Evolutionary conservation across 2,329 filamentous ascomycete genomes (phyloP).

Genomic region (Pseudogymnoascus sp.): DNA sequence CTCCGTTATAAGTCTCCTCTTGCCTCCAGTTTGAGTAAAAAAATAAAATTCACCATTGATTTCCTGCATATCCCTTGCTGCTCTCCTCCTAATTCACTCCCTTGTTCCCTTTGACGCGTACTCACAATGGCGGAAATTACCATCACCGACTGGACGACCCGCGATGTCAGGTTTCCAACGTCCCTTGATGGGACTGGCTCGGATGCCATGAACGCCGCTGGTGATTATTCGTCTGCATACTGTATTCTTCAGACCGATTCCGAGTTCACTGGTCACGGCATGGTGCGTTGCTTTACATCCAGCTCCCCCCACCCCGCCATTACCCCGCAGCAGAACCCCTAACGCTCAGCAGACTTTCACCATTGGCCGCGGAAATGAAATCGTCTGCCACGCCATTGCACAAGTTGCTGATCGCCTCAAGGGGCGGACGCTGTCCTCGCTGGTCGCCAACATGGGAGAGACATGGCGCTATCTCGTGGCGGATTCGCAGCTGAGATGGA

Average conservation of each 20-base stretch:
- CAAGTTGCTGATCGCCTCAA: slow-evolving; percentile 66
- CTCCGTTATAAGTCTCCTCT: slow-evolving; percentile 2
- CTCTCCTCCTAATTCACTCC: neutral
- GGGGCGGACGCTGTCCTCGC: slow-evolving; percentile 63
- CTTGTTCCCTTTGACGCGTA: neutral
- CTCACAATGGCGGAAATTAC: slow-evolving; percentile 49
- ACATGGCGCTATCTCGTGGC: slow-evolving; percentile 87
- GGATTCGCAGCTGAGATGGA: slow-evolving; percentile 83
- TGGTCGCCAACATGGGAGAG: slow-evolving; percentile 71
- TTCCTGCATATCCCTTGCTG: neutral
- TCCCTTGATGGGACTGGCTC: slow-evolving; percentile 94
- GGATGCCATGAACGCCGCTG: slow-evolving; percentile 92
- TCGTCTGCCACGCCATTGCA: slow-evolving; percentile 74
- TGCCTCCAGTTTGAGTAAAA: neutral
- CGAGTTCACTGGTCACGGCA: slow-evolving; percentile 62
- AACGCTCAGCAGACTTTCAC: slow-evolving; percentile 47
- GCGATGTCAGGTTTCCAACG: slow-evolving; percentile 77
- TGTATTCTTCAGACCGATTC: slow-evolving; percentile 82
- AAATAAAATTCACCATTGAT: neutral
- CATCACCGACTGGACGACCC: slow-evolving; percentile 62
- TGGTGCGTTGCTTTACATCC: slow-evolving; percentile 41
- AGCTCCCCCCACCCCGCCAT: neutral
- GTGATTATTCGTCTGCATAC: slow-evolving; percentile 91
- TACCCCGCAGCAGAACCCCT: neutral
- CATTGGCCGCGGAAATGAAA: slow-evolving; percentile 80